Evolutionary conservation across 257 asterid genomes (phyloP), one percentile per base, ranked within the genome.

Genomic region (Oldenlandia corymbosa): DNA sequence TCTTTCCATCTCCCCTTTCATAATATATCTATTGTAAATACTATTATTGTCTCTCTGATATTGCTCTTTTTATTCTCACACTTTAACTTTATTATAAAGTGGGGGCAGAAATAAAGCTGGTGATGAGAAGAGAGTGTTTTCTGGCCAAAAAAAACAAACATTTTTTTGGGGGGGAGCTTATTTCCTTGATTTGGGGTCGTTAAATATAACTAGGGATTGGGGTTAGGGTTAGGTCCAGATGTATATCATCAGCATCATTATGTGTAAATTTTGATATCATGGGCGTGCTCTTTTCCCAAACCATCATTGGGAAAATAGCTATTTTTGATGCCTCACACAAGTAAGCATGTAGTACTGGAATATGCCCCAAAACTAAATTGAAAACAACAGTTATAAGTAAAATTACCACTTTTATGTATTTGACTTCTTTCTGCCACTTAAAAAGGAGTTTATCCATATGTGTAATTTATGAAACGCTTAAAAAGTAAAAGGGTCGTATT

Each of bases 111-210:
- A 62, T 59, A 74, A 65, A 65, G 80, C 63, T 71, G 75, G 75
- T 65, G 66, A 72, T 66, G n/a, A n/a, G n/a, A n/a, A n/a, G n/a
- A n/a, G 67, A 77, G 74, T 67, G 82, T 73, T 73, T 70, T 73
- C 76, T 55, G 79, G 79, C 79, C 70, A 73, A 63, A 76, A 73
- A 77, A 73, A 73, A 68, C 78, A 73, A 48, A 59, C 68, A 32
- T 71, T 71, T n/a, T n/a, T n/a, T n/a, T n/a, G n/a, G n/a, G n/a
- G 75, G 74, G 87, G 81, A 80, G 79, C 78, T 80, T 68, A 72
- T 56, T 63, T 84, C 89, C 96, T 85, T 79, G 71, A 78, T 77
- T 80, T 83, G 75, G 79, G 96, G 85, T 78, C n/a, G 54, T 36
- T 64, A 34, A 64, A n/a, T n/a, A n/a, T n/a, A n/a, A 68, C 73